Evolutionary conservation across 345 rosid species (phyloP).

Genomic region (Camelina sativa): DNA sequence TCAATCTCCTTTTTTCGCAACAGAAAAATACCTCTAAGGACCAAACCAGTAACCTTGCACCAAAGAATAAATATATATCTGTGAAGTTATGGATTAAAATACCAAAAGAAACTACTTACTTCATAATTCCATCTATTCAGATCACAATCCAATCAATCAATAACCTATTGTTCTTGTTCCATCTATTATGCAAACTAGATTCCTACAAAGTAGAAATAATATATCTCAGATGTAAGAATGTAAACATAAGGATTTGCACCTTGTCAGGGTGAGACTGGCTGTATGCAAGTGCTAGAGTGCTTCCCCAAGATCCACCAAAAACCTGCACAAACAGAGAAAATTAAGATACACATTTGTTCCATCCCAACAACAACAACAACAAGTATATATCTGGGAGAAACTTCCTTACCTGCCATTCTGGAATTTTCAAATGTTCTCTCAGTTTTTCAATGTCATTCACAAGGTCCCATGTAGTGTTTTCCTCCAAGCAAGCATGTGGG

Average conservation of each 20-base stretch:
- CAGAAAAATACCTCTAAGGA: constrained; percentile 90
- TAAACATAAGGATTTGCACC: constrained; percentile 47
- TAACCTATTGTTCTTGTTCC: background rate
- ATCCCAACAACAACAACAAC: background rate
- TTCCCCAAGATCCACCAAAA: constrained; percentile 99
- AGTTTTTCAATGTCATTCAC: constrained; percentile 82
- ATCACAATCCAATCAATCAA: background rate
- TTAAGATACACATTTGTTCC: background rate
- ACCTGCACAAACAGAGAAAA: constrained; percentile 54
- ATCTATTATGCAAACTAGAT: background rate
- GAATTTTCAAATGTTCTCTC: constrained; percentile 76
- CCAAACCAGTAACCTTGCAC: constrained; percentile 82
- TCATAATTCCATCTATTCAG: no score
- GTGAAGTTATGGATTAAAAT: background rate
- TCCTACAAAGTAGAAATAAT: background rate
- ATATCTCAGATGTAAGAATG: constrained; percentile 15
- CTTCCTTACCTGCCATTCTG: constrained; percentile 83
- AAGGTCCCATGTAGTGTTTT: constrained; percentile 95
- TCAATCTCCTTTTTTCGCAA: constrained; percentile 92
- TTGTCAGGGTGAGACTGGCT: constrained; percentile 87
- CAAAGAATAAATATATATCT: constrained; percentile 15
- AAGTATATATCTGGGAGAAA: background rate
- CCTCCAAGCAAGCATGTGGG: constrained; percentile 94
- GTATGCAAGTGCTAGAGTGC: constrained; percentile 89
- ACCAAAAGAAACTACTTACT: background rate